Evolutionary conservation across 164 flowering plant genomes (phyloP).

Genomic region (Vitis labrusca): DNA sequence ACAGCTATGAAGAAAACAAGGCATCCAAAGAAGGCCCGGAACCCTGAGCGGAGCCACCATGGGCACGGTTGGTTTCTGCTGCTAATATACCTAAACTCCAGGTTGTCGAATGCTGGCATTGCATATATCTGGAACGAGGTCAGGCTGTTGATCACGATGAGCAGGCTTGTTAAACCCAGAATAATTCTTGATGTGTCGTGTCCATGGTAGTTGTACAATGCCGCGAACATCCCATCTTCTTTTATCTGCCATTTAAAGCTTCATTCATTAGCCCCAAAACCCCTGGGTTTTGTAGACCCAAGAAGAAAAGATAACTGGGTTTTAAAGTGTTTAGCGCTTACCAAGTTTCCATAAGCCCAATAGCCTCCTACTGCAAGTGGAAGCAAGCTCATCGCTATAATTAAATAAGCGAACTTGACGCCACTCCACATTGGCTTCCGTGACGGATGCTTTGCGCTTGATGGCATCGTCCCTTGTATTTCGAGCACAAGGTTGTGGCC

Average conservation of each 20-base stretch:
- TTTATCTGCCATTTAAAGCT: slow-evolving; percentile 31
- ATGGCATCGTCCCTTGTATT: slow-evolving; percentile 71
- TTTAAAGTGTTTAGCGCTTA: slow-evolving; percentile 13
- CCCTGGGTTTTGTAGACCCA: not conserved
- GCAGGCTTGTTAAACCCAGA: slow-evolving; percentile 32
- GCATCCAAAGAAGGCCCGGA: slow-evolving; percentile 50
- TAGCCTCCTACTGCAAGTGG: slow-evolving; percentile 60
- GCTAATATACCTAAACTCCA: slow-evolving; percentile 49
- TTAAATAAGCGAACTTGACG: slow-evolving; percentile 41
- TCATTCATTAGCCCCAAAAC: not conserved
- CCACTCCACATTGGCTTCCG: slow-evolving; percentile 63
- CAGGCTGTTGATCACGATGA: slow-evolving; percentile 46
- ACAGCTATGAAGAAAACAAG: slow-evolving; percentile 44
- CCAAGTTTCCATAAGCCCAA: slow-evolving; percentile 63
- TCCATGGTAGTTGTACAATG: slow-evolving; percentile 37
- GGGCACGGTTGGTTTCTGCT: slow-evolving; percentile 51
- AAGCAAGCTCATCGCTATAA: slow-evolving; percentile 48
- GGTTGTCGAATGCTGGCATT: slow-evolving; percentile 63
- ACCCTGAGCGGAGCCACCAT: slow-evolving; percentile 37
- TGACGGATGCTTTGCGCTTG: slow-evolving; percentile 45
- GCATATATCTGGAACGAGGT: slow-evolving; percentile 63
- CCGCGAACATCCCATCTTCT: slow-evolving; percentile 33
- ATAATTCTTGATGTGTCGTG: slow-evolving; percentile 39
- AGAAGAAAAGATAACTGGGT: not conserved
- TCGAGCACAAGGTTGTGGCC: slow-evolving; percentile 79